Conservation (phyloP, 306 rosid species). For the Fragaria vesca region DNA sequence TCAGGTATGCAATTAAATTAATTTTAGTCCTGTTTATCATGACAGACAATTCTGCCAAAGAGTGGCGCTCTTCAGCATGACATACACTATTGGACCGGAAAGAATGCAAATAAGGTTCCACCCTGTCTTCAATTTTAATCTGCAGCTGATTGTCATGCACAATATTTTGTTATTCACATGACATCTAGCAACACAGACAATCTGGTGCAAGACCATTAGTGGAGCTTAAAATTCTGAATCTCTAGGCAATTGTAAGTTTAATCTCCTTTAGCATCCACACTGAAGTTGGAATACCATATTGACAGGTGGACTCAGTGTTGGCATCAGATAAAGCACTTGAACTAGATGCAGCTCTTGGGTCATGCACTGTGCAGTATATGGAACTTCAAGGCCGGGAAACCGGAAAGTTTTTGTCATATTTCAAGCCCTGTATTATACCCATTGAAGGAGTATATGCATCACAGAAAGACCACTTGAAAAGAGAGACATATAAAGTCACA, state of each 20-base stretch:
- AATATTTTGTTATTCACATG: background rate
- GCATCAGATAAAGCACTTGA: slow-evolving; percentile 94
- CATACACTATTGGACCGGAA: slow-evolving; percentile 88
- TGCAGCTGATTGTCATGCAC: background rate
- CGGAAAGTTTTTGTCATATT: slow-evolving; percentile 75
- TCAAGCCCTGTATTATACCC: slow-evolving; percentile 90
- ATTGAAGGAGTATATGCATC: slow-evolving; percentile 74
- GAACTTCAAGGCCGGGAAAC: slow-evolving; percentile 92
- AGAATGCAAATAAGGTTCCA: slow-evolving; percentile 58
- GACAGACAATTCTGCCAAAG: slow-evolving; percentile 69
- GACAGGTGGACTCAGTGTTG: slow-evolving; percentile 72
- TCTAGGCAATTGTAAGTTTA: background rate
- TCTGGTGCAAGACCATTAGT: background rate
- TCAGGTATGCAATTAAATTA: slow-evolving; percentile 21
- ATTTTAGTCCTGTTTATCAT: slow-evolving; percentile 34
- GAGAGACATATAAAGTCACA: slow-evolving; percentile 57
- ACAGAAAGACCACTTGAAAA: slow-evolving; percentile 45
- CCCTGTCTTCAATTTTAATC: slow-evolving; percentile 2
- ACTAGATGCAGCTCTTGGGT: slow-evolving; percentile 87
- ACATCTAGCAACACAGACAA: background rate
- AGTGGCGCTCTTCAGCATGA: slow-evolving; percentile 69
- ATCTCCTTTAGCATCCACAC: slow-evolving; percentile 1
- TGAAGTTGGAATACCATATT: slow-evolving; percentile 21
- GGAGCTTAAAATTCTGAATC: background rate
- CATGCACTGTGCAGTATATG: slow-evolving; percentile 88